Conservation (phyloP, 495 filamentous ascomycete species). For the Neurospora sublineolata region DNA sequence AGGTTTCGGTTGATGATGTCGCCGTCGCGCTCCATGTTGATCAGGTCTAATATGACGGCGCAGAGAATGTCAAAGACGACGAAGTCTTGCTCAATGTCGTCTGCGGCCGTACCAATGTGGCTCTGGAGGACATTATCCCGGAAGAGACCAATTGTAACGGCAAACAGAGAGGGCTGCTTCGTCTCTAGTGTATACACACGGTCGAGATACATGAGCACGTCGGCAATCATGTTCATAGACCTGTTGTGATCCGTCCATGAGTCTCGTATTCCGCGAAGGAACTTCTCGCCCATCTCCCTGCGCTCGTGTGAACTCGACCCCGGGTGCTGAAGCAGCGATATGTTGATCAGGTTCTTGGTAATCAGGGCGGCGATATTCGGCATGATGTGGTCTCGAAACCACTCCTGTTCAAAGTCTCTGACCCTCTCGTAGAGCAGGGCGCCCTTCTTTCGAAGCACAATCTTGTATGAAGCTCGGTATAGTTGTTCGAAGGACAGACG, state of each 20-base stretch:
- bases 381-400: conserved; percentile 61
- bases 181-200: conserved; percentile 64
- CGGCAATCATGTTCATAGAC: conserved; percentile 94
- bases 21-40: conserved; percentile 82
- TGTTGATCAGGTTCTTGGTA: conserved; percentile 43
- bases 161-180: conserved; percentile 66
- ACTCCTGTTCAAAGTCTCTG: conserved; percentile 64
- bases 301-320: conserved; percentile 61
- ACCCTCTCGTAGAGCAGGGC: conserved; percentile 71
- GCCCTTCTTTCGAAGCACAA: conserved; percentile 84
- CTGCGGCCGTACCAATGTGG: conserved; percentile 25
- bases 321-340: conserved; percentile 31
- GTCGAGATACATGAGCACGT: conserved; percentile 98
- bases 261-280: conserved; percentile 61
- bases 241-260: conserved; percentile 83
- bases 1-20: conserved; percentile 78
- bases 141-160: conserved; percentile 74
- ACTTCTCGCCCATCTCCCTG: conserved; percentile 68
- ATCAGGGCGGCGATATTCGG: conserved; percentile 50
- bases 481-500: conserved; percentile 86
- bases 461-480: conserved; percentile 90
- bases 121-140: conserved; percentile 64
- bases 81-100: conserved; percentile 21
- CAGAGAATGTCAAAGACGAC: conserved; percentile 60
- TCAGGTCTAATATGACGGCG: conserved; percentile 76